phyloP scores from a whole-genome alignment of 2,329 filamentous ascomycete genomes.

The Ceratocystis destructans region DNA sequence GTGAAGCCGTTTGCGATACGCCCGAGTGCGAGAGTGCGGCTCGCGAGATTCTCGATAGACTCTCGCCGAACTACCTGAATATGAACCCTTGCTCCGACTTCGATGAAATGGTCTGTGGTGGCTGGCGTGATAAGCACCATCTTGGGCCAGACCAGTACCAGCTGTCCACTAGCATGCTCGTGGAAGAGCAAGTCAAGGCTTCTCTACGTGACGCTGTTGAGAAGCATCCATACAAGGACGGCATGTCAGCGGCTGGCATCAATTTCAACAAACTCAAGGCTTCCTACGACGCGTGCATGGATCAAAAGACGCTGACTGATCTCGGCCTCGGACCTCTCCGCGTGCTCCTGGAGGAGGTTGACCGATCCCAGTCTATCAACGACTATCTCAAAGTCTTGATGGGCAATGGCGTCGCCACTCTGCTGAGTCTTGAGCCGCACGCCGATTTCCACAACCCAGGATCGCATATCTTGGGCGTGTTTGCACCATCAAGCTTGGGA shows the following conservation, averaged over 20 bases:
- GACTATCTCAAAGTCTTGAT: slow-evolving; percentile 36
- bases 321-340: slow-evolving; percentile 43
- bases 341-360: slow-evolving; percentile 39
- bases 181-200: slow-evolving; percentile 47
- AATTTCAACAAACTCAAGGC: slow-evolving; percentile 55
- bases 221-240: slow-evolving; percentile 35
- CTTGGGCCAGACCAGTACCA: slow-evolving; percentile 49
- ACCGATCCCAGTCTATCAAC: slow-evolving; percentile 24
- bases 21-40: slow-evolving; percentile 25
- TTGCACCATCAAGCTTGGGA: slow-evolving; percentile 39
- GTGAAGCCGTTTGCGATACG: slow-evolving; percentile 20
- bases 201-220: slow-evolving; percentile 51
- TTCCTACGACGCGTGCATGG: slow-evolving; percentile 52
- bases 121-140: slow-evolving; percentile 50
- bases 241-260: slow-evolving; percentile 32
- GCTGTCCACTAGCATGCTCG: slow-evolving; percentile 45
- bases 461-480: slow-evolving; percentile 27
- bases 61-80: slow-evolving; percentile 37
- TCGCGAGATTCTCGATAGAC: slow-evolving; percentile 24
- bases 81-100: slow-evolving; percentile 59
- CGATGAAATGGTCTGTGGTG: slow-evolving; percentile 52
- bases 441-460: slow-evolving; percentile 33
- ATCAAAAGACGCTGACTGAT: slow-evolving; percentile 43
- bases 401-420: slow-evolving; percentile 32
- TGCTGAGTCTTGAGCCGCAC: slow-evolving; percentile 28